phyloP scores from a whole-genome alignment of 768 basidiomycete species.

The Astraeus odoratus region DNA sequence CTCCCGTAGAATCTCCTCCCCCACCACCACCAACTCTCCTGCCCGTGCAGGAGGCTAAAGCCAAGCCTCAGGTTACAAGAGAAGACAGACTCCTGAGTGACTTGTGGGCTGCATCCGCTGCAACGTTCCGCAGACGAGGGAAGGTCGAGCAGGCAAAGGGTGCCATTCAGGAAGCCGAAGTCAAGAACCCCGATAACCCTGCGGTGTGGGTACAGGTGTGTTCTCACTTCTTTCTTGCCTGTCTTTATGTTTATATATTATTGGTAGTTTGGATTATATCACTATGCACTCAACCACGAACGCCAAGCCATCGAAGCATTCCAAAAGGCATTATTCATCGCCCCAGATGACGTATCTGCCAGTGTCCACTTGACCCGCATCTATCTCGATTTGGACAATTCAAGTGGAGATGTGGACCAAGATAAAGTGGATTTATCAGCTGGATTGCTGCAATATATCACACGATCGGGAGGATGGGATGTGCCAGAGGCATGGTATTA shows the following conservation, averaged over 20 bases:
- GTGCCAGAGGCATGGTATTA: slow-evolving; percentile 94
- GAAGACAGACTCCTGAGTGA: slow-evolving; percentile 69
- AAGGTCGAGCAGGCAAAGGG: slow-evolving; percentile 87
- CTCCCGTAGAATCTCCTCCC: slow-evolving; percentile 27
- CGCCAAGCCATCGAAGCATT: slow-evolving; percentile 68
- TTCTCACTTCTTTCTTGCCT: not conserved
- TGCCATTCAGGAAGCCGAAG: slow-evolving; percentile 93
- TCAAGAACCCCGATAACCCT: slow-evolving; percentile 76
- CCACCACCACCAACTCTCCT: slow-evolving; percentile 28
- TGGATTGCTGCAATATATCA: slow-evolving; percentile 68
- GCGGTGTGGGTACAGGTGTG: slow-evolving; percentile 93
- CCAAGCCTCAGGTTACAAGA: slow-evolving; percentile 38
- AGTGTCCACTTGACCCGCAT: slow-evolving; percentile 71
- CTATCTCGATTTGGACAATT: slow-evolving; percentile 44
- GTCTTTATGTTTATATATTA: not conserved
- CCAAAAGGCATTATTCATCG: slow-evolving; percentile 84
- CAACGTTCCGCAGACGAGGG: slow-evolving; percentile 84
- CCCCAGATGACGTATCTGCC: slow-evolving; percentile 72
- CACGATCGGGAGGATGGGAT: slow-evolving; percentile 82
- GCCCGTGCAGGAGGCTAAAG: slow-evolving; percentile 26
- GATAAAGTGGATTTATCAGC: slow-evolving; percentile 76
- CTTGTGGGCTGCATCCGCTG: slow-evolving; percentile 91
- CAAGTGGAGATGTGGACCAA: slow-evolving; percentile 12
- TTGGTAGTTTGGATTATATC: slow-evolving; percentile 67
- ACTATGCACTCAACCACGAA: slow-evolving; percentile 49